phyloP scores from a whole-genome alignment of 768 basidiomycete species.

The Lentinula aciculospora region DNA sequence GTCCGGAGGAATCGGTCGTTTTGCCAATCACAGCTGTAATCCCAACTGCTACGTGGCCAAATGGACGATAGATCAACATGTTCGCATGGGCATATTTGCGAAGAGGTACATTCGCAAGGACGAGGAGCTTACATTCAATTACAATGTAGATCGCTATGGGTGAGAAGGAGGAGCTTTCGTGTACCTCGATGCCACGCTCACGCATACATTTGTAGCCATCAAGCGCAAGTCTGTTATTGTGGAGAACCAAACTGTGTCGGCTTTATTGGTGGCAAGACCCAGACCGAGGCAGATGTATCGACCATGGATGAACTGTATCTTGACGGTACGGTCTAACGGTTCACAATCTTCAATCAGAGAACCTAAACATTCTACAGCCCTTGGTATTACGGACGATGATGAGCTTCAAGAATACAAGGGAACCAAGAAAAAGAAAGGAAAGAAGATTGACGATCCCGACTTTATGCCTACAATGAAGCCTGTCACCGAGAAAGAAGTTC shows the following conservation, averaged over 20 bases:
- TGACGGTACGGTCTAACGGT: slow-evolving; percentile 53
- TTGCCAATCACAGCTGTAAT: slow-evolving; percentile 96
- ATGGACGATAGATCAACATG: slow-evolving; percentile 86
- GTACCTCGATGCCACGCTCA: not conserved
- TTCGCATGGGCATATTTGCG: slow-evolving; percentile 99
- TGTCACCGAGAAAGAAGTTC: slow-evolving; percentile 72
- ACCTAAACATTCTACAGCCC: slow-evolving; percentile 42
- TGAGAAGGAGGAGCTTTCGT: slow-evolving; percentile 29
- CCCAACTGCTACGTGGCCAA: slow-evolving; percentile 98
- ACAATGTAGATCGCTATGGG: slow-evolving; percentile 99
- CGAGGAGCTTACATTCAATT: slow-evolving; percentile 97
- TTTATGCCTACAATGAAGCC: slow-evolving; percentile 79
- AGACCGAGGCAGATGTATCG: slow-evolving; percentile 94
- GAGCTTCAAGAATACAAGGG: slow-evolving; percentile 83
- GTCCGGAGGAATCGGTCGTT: slow-evolving; percentile 92
- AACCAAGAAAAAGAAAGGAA: slow-evolving; percentile 81
- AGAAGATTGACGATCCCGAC: slow-evolving; percentile 88
- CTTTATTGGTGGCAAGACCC: slow-evolving; percentile 95
- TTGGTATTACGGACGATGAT: slow-evolving; percentile 91
- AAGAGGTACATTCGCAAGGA: slow-evolving; percentile 68
- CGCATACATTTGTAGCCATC: slow-evolving; percentile 54
- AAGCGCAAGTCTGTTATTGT: slow-evolving; percentile 92
- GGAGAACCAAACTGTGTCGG: slow-evolving; percentile 95
- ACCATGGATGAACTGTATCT: slow-evolving; percentile 94
- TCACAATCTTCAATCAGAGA: not conserved